Evolutionary conservation across 1,139 yeast genomes (phyloP).

Genomic region (Pichia sp.): DNA sequence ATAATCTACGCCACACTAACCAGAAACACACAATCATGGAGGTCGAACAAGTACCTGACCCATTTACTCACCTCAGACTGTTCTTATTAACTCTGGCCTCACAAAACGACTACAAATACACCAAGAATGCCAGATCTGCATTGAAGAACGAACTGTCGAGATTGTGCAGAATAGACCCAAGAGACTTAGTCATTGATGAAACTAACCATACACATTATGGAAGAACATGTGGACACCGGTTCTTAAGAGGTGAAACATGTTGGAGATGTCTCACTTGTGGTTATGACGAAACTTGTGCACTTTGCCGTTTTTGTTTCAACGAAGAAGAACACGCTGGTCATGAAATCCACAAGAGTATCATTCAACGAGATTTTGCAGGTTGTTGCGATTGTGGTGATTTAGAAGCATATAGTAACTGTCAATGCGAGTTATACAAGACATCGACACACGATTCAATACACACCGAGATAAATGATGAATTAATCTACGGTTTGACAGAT

Average conservation of each 20-base stretch:
- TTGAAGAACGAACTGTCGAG: conserved; percentile 50
- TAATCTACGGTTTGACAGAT: conserved; percentile 36
- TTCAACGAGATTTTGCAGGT: conserved; percentile 84
- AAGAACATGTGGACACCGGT: conserved; percentile 75
- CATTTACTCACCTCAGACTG: conserved; percentile 1
- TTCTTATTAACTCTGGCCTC: conserved; percentile 26
- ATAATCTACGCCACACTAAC: too few species aligned
- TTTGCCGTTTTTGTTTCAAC: conserved; percentile 77
- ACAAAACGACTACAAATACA: conserved; percentile 37
- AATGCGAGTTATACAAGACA: conserved; percentile 36
- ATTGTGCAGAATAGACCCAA: conserved; percentile 21
- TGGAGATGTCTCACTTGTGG: conserved; percentile 84
- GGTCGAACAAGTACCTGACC: neutral
- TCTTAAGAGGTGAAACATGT: conserved; percentile 83
- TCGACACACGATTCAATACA: neutral
- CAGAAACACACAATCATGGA: neutral
- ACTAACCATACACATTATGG: conserved; percentile 53
- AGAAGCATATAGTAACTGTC: conserved; percentile 51
- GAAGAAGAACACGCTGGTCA: conserved; percentile 75
- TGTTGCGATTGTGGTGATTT: conserved; percentile 72
- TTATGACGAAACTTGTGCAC: conserved; percentile 80
- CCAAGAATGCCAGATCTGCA: conserved; percentile 37
- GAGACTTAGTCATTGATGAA: conserved; percentile 26
- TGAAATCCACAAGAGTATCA: conserved; percentile 67
- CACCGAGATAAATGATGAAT: conserved; percentile 36